These are phyloP conservation scores for Collybiopsis confluens DNA, from an alignment of 768 basidiomycete genomes.

Conservation along the genomic window DNA sequence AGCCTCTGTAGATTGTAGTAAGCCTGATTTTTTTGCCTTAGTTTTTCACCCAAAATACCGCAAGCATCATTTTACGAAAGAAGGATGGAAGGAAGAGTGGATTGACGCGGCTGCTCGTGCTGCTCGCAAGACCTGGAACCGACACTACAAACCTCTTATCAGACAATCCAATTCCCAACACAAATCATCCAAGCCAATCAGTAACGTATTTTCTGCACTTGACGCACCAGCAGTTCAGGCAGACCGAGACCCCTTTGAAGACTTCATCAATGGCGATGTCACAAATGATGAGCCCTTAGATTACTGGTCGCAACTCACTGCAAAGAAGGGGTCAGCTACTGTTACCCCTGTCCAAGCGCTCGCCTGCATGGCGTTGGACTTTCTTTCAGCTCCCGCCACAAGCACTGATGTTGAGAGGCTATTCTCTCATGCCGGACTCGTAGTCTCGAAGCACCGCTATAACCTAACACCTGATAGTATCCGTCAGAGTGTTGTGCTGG, in stretches of 20 bases:
- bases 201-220: background rate
- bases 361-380: background rate
- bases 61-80: background rate
- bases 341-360: background rate
- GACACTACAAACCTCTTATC: background rate
- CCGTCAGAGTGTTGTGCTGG: background rate
- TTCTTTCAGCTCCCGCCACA: background rate
- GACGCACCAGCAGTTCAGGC: background rate
- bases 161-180: background rate
- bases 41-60: background rate
- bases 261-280: background rate
- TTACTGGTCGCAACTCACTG: background rate
- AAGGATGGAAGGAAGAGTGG: background rate
- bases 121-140: background rate
- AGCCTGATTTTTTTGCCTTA: too few species aligned
- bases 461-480: background rate
- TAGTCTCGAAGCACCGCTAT: background rate
- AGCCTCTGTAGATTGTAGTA: background rate
- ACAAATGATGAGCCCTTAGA: background rate
- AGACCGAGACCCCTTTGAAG: background rate
- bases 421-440: background rate
- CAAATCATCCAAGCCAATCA: background rate
- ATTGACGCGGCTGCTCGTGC: background rate
- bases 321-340: background rate
- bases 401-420: conserved; percentile 4